Percentiles rank a stretch among this genome's conserved stretches.
phyloP scores from a whole-genome alignment of 768 basidiomycete genomes.

The Lentinula aciculospora region DNA sequence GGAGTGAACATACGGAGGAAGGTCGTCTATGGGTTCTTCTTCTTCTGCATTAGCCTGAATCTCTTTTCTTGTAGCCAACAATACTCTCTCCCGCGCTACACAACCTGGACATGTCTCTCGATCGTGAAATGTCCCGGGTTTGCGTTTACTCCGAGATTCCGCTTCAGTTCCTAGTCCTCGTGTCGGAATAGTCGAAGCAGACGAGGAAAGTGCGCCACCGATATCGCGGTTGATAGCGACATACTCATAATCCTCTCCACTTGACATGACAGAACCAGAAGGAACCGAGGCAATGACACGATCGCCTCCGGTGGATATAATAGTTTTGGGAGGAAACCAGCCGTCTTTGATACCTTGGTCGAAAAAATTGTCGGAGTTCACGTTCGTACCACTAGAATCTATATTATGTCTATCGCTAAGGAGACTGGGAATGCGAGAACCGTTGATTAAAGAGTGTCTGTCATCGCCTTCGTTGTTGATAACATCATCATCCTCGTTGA shows the following conservation, averaged over 20 bases:
- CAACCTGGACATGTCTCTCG: constrained; percentile 6
- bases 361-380: background rate
- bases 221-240: background rate
- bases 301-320: background rate
- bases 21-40: background rate
- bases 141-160: background rate
- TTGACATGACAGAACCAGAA: background rate
- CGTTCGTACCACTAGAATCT: background rate
- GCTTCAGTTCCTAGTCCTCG: background rate
- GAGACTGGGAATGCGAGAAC: too few relatives aligned
- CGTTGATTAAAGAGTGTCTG: too few relatives aligned
- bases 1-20: constrained; percentile 4
- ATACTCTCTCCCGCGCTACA: background rate
- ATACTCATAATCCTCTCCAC: background rate
- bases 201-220: too few relatives aligned
- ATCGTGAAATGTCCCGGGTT: constrained; percentile 7
- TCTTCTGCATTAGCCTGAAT: background rate
- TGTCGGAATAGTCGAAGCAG: background rate
- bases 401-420: too few relatives aligned
- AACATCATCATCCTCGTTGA: too few relatives aligned
- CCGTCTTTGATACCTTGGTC: constrained; percentile 6
- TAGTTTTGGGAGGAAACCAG: constrained; percentile 4
- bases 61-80: background rate
- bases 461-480: too few relatives aligned
- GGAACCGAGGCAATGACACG: background rate